phyloP scores from a whole-genome alignment of 306 rosid species.

The Pyrus betulifolia region DNA sequence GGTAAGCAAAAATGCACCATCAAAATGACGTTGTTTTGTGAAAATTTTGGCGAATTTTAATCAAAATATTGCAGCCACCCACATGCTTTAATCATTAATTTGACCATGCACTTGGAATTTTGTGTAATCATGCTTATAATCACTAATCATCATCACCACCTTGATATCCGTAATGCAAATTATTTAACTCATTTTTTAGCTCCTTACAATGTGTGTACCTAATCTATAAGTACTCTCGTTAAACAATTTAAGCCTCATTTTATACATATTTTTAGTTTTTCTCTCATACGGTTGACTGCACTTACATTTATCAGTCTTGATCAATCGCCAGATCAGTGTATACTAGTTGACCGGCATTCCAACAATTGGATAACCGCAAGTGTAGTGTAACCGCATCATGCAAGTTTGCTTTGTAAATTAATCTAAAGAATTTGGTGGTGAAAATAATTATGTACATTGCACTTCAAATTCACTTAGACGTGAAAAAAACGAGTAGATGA shows the following conservation, averaged over 20 bases:
- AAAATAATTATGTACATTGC: not conserved
- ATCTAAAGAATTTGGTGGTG: not conserved
- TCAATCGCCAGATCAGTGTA: not conserved
- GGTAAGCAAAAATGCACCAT: too few relatives aligned
- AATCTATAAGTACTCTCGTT: too few relatives aligned
- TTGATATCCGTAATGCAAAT: not conserved
- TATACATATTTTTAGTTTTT: not conserved
- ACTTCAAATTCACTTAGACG: not conserved
- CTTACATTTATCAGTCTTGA: too few relatives aligned
- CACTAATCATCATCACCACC: slow-evolving; percentile 33
- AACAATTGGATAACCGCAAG: too few relatives aligned
- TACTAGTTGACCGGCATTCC: too few relatives aligned
- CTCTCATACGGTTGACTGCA: too few relatives aligned
- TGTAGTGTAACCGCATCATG: not conserved
- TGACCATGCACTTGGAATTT: slow-evolving; percentile 41
- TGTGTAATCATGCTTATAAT: slow-evolving; percentile 35
- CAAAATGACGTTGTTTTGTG: slow-evolving; percentile 49
- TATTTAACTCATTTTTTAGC: not conserved
- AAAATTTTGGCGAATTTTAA: not conserved
- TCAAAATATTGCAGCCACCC: slow-evolving; percentile 8
- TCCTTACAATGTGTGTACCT: not conserved
- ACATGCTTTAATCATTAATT: slow-evolving; percentile 55
- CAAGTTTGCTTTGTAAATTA: not conserved
- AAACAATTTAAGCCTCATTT: too few relatives aligned
- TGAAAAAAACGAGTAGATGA: not conserved